phyloP scores from a whole-genome alignment of 129 eudicot genomes.

The Helianthus tuberosus region DNA sequence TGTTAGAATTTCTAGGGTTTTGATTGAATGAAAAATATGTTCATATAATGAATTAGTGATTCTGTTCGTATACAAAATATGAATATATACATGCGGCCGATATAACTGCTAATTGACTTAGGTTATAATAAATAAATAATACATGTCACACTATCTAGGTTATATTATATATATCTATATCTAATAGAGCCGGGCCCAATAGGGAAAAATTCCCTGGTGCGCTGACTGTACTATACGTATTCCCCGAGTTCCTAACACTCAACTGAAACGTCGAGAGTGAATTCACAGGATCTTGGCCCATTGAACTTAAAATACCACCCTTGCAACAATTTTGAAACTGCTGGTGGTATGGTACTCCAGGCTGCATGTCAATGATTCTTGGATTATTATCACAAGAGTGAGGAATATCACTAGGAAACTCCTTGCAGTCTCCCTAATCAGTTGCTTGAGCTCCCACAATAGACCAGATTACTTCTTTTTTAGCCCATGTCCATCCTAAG shows the following conservation, averaged over 20 bases:
- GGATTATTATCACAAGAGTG: constrained; percentile 48
- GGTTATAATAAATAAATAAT: no score
- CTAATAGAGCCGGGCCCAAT: constrained; percentile 32
- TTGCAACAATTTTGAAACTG: constrained; percentile 45
- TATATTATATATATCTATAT: no score
- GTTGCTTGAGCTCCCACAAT: constrained; percentile 49
- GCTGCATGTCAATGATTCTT: constrained; percentile 40
- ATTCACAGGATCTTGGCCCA: constrained; percentile 38
- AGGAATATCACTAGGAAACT: constrained; percentile 35
- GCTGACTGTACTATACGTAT: constrained; percentile 33
- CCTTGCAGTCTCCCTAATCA: constrained; percentile 55
- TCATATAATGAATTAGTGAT: no score
- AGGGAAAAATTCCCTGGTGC: constrained; percentile 42
- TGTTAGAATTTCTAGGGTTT: no score
- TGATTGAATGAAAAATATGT: no score
- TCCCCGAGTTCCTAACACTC: constrained; percentile 40
- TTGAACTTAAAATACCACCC: constrained; percentile 41
- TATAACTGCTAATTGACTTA: no score
- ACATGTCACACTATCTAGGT: no score
- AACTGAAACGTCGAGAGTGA: constrained; percentile 43
- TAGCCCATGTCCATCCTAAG: constrained; percentile 52
- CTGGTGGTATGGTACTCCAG: constrained; percentile 38
- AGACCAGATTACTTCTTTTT: constrained; percentile 46
- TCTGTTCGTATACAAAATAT: no score
- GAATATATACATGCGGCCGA: no score